phyloP scores from a whole-genome alignment of 495 filamentous ascomycete genomes.

The Rostrohypoxylon terebratum region DNA sequence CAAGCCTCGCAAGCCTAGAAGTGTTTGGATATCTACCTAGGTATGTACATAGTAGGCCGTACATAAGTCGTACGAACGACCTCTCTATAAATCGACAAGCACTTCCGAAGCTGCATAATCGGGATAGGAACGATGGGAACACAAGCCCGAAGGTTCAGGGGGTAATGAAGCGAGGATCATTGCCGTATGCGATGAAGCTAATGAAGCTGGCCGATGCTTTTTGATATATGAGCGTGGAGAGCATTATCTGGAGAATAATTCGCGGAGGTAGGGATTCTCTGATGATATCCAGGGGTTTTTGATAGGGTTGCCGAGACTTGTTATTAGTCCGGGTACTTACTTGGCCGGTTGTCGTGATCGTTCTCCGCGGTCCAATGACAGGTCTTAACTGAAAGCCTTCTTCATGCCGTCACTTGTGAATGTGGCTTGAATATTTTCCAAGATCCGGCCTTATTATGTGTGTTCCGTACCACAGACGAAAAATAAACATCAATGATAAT shows the following conservation, averaged over 20 bases:
- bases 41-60: too few species aligned
- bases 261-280: slow-evolving; percentile 17
- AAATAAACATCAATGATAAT: background rate
- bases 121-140: background rate
- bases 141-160: background rate
- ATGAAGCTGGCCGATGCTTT: slow-evolving; percentile 6
- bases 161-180: slow-evolving; percentile 16
- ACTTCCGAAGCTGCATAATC: slow-evolving; percentile 10
- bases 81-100: slow-evolving; percentile 10
- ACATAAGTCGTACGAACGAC: slow-evolving; percentile 5
- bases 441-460: background rate
- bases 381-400: slow-evolving; percentile 21
- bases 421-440: slow-evolving; percentile 1
- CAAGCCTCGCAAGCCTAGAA: slow-evolving; percentile 14
- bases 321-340: slow-evolving; percentile 18
- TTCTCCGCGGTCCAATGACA: slow-evolving; percentile 39
- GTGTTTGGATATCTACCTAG: background rate
- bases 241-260: slow-evolving; percentile 36
- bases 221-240: slow-evolving; percentile 35
- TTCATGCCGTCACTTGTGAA: slow-evolving; percentile 14
- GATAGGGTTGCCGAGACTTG: slow-evolving; percentile 17
- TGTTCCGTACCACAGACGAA: background rate
- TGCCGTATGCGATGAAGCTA: slow-evolving; percentile 12
- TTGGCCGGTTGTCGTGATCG: slow-evolving; percentile 30
- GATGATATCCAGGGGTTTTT: slow-evolving; percentile 21